Percentiles rank a stretch among this genome's conserved stretches.
These are phyloP conservation scores for Blepharisma stoltei DNA, from an alignment of 73 alveolate species.

Conservation along the genomic window DNA sequence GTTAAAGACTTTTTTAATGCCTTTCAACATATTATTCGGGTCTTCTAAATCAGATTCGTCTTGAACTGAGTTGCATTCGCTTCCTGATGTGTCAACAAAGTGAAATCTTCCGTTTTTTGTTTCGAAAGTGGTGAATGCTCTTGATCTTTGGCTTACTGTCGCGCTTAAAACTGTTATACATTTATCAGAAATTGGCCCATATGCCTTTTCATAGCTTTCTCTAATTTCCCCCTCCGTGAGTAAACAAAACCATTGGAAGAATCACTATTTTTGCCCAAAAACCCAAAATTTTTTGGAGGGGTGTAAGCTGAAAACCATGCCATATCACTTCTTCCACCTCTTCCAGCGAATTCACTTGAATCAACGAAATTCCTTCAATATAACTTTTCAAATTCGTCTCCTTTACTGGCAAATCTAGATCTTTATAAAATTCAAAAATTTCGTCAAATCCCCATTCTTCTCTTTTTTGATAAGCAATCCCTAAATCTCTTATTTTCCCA, in stretches of 20 bases:
- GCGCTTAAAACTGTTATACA: not conserved
- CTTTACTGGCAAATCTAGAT: not conserved
- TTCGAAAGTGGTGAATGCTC: not conserved
- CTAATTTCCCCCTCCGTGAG: too few relatives aligned
- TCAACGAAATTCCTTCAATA: not conserved
- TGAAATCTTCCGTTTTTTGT: not conserved
- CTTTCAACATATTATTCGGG: too few relatives aligned
- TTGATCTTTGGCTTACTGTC: not conserved
- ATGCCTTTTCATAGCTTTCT: not conserved
- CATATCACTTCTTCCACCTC: not conserved
- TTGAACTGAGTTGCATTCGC: too few relatives aligned
- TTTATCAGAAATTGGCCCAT: too few relatives aligned
- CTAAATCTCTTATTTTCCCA: not conserved
- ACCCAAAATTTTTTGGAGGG: too few relatives aligned
- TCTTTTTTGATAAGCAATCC: conserved; percentile 12
- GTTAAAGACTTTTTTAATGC: not conserved
- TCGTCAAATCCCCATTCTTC: not conserved
- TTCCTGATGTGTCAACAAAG: not conserved
- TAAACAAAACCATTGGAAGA: too few relatives aligned
- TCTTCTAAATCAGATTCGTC: too few relatives aligned
- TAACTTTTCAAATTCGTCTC: not conserved
- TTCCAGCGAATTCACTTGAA: not conserved
- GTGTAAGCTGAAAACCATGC: not conserved
- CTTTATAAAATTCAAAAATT: not conserved
- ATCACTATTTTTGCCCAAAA: too few relatives aligned